A percentile compares a stretch with the other conserved stretches of the same genome.
These are phyloP conservation scores for Murraya paniculata DNA, from an alignment of 345 rosid species.

Conservation along the genomic window DNA sequence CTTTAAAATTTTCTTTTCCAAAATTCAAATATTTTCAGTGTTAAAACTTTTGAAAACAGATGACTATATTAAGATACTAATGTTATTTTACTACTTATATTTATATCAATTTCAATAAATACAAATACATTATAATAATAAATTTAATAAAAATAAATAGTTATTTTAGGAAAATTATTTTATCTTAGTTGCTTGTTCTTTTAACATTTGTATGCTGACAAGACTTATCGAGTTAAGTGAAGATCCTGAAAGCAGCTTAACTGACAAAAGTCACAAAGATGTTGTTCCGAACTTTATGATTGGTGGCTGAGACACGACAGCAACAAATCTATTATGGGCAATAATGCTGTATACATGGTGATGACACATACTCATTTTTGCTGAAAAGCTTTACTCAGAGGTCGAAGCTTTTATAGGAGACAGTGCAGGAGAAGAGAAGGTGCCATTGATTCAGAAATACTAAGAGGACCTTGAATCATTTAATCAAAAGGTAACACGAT, in stretches of 20 bases:
- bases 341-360: constrained; percentile 54
- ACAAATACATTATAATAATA: too few relatives aligned
- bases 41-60: too few relatives aligned
- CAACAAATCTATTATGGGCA: constrained; percentile 88
- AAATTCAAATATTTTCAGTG: too few relatives aligned
- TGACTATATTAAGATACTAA: too few relatives aligned
- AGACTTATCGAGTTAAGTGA: constrained; percentile 78
- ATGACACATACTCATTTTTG: constrained; percentile 58
- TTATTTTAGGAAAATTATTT: too few relatives aligned
- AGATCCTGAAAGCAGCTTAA: constrained; percentile 53
- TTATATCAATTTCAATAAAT: too few relatives aligned
- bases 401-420: constrained; percentile 61
- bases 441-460: constrained; percentile 35
- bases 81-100: too few relatives aligned
- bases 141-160: too few relatives aligned
- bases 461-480: constrained; percentile 46
- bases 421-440: constrained; percentile 48
- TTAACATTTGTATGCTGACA: constrained; percentile 33
- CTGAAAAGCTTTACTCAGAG: constrained; percentile 65
- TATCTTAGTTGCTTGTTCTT: too few relatives aligned
- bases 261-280: constrained; percentile 79
- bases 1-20: too few relatives aligned
- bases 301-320: constrained; percentile 92
- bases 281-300: constrained; percentile 84
- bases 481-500: constrained; percentile 47